phyloP scores from a whole-genome alignment of 1,139 yeast species.

The Protomyces pachydermus region DNA sequence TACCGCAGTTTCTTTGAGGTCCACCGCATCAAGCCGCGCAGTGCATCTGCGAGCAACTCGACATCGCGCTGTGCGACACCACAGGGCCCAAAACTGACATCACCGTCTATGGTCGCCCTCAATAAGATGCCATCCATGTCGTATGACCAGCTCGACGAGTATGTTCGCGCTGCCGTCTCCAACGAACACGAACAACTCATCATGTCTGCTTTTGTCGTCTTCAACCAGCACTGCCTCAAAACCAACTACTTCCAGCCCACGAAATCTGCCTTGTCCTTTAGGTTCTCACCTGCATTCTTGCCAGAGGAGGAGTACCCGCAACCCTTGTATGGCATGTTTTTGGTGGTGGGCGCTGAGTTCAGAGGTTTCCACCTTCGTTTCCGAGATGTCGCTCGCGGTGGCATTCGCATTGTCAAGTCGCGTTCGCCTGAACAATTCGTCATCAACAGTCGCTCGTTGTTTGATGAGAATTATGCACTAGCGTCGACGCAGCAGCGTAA shows the following conservation, averaged over 20 bases:
- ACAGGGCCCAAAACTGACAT: not conserved
- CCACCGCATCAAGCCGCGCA: slow-evolving; percentile 69
- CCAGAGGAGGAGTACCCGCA: slow-evolving; percentile 86
- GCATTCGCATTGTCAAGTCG: slow-evolving; percentile 90
- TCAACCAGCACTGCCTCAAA: slow-evolving; percentile 82
- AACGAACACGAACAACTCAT: slow-evolving; percentile 78
- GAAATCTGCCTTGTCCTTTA: slow-evolving; percentile 89
- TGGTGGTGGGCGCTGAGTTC: slow-evolving; percentile 93
- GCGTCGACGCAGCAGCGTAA: slow-evolving; percentile 96
- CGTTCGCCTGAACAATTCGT: slow-evolving; percentile 81
- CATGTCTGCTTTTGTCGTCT: slow-evolving; percentile 71
- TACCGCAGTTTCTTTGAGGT: slow-evolving; percentile 89
- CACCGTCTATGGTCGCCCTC: not conserved
- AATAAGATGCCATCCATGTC: slow-evolving; percentile 52
- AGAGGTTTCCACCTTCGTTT: slow-evolving; percentile 96
- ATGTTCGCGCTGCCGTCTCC: slow-evolving; percentile 65
- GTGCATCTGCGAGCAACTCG: slow-evolving; percentile 47
- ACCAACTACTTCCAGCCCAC: slow-evolving; percentile 93
- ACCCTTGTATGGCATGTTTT: slow-evolving; percentile 89
- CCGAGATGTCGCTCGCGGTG: slow-evolving; percentile 97
- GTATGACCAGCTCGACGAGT: slow-evolving; percentile 67
- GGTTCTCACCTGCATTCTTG: slow-evolving; percentile 79
- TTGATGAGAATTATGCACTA: slow-evolving; percentile 93
- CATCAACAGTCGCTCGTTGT: slow-evolving; percentile 77
- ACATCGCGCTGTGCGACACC: slow-evolving; percentile 48